Conservation (phyloP, 169 alveolate genomes). For the Plasmodium malariae region DNA sequence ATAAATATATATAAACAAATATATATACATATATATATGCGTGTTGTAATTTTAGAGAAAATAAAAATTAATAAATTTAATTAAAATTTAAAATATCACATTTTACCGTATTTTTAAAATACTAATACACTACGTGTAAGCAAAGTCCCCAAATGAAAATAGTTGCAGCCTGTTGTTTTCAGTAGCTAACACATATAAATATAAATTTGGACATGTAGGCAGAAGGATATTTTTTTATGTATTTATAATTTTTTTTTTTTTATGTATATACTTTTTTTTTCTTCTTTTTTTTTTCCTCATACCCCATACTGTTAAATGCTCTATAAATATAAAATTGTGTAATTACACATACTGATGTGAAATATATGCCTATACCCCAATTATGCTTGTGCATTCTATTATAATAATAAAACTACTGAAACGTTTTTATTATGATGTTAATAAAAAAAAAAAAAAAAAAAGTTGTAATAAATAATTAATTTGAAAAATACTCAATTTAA, state of each 20-base stretch:
- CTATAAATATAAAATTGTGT: slow-evolving; percentile 34
- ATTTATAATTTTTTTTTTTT: neutral
- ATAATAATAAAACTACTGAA: neutral
- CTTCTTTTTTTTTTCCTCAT: slow-evolving; percentile 16
- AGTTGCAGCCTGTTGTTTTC: neutral
- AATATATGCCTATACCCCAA: neutral
- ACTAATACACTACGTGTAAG: neutral
- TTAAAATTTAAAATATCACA: slow-evolving; percentile 12
- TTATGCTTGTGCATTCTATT: neutral
- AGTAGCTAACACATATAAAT: too few relatives aligned
- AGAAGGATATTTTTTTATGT: slow-evolving; percentile 5
- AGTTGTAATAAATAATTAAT: neutral
- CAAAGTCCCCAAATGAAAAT: slow-evolving; percentile 9
- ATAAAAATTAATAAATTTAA: slow-evolving; percentile 27
- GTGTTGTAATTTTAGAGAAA: slow-evolving; percentile 12
- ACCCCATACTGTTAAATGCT: slow-evolving; percentile 1
- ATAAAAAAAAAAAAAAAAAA: neutral
- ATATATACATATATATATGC: slow-evolving; percentile 10
- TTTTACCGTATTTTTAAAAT: slow-evolving; percentile 14
- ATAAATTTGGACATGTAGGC: too few relatives aligned
- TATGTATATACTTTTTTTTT: slow-evolving; percentile 4
- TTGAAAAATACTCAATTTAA: neutral
- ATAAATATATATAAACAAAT: slow-evolving; percentile 12
- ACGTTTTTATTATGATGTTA: slow-evolving; percentile 6
- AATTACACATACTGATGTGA: slow-evolving; percentile 35